A percentile compares a stretch with the other conserved stretches of the same genome.
Evolutionary conservation across 768 basidiomycete species (phyloP).

Genomic region (Collybia sordida): DNA sequence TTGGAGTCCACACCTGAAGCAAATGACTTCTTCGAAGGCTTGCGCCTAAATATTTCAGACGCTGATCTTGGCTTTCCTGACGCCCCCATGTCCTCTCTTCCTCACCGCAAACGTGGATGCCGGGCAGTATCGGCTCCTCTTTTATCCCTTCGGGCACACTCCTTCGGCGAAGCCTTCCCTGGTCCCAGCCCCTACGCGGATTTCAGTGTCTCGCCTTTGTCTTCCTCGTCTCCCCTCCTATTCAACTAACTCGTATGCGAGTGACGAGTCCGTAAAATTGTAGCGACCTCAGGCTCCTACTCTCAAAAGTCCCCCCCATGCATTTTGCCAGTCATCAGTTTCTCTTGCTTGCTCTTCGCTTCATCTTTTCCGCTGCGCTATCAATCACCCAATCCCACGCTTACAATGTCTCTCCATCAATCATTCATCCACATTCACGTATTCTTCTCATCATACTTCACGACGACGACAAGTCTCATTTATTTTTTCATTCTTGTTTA

Average conservation of each 20-base stretch:
- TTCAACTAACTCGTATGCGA: conserved; percentile 36
- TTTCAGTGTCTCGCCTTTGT: conserved; percentile 33
- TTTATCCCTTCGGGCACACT: conserved; percentile 12
- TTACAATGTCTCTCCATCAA: conserved; percentile 17
- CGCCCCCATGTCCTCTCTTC: conserved; percentile 5
- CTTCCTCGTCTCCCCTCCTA: conserved; percentile 43
- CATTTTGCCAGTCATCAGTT: conserved; percentile 13
- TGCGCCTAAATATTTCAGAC: conserved; percentile 36
- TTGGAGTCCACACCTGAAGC: conserved; percentile 59
- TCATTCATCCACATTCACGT: conserved; percentile 22
- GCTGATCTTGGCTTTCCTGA: conserved; percentile 7
- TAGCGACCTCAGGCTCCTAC: conserved; percentile 1
- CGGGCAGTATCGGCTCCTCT: conserved; percentile 9
- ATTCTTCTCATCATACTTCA: conserved; percentile 11
- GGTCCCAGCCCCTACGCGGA: conserved; percentile 17
- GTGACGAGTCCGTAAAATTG: too few relatives aligned
- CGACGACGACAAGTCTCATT: conserved; percentile 14
- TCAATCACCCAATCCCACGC: conserved; percentile 15
- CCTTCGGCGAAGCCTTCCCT: conserved; percentile 12
- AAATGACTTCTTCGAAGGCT: conserved; percentile 34
- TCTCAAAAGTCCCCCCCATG: conserved; percentile 11
- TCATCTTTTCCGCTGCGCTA: conserved; percentile 13
- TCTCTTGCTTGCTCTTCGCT: conserved; percentile 4
- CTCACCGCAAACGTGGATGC: conserved; percentile 6
- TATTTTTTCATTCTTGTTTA: conserved; percentile 27